Conservation (phyloP, 352 stramenopile species). For the Pythium vanterpoolii region DNA sequence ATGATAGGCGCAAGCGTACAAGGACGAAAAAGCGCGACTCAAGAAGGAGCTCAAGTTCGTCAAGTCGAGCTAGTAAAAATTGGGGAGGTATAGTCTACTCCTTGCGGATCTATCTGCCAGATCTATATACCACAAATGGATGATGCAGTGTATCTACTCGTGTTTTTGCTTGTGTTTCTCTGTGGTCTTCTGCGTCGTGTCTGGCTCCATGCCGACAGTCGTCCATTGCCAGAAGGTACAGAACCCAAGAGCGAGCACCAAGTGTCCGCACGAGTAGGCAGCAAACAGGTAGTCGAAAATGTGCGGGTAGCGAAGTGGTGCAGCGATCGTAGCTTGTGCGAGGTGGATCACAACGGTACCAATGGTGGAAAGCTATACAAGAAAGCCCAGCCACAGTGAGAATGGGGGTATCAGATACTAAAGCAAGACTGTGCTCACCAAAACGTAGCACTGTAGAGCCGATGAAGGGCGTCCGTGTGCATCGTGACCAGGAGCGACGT, state of each 20-base stretch:
- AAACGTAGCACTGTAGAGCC: slow-evolving; percentile 39
- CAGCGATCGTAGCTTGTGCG: slow-evolving; percentile 38
- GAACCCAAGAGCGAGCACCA: slow-evolving; percentile 67
- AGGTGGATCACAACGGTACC: slow-evolving; percentile 56
- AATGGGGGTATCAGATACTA: background rate
- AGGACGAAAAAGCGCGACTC: slow-evolving; percentile 80
- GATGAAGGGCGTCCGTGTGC: slow-evolving; percentile 30
- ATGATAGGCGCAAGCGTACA: slow-evolving; percentile 71
- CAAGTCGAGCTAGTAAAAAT: slow-evolving; percentile 30
- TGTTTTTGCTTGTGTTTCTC: background rate
- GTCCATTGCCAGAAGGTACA: slow-evolving; percentile 87
- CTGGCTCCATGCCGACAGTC: slow-evolving; percentile 10
- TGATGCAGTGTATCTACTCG: background rate
- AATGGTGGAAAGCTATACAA: slow-evolving; percentile 46
- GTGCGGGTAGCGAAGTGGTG: slow-evolving; percentile 65
- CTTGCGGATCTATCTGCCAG: background rate
- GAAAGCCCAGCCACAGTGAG: background rate
- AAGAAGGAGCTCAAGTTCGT: slow-evolving; percentile 85
- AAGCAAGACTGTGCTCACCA: no score
- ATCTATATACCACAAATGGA: background rate
- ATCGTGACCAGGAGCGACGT: slow-evolving; percentile 37
- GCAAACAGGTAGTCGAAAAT: slow-evolving; percentile 87
- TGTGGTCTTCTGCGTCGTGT: background rate
- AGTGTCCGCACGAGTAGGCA: slow-evolving; percentile 75
- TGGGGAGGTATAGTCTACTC: background rate